Base-by-base conservation (phyloP, 2,329 filamentous ascomycete species). In the Aspergillus aculeatus region DNA sequence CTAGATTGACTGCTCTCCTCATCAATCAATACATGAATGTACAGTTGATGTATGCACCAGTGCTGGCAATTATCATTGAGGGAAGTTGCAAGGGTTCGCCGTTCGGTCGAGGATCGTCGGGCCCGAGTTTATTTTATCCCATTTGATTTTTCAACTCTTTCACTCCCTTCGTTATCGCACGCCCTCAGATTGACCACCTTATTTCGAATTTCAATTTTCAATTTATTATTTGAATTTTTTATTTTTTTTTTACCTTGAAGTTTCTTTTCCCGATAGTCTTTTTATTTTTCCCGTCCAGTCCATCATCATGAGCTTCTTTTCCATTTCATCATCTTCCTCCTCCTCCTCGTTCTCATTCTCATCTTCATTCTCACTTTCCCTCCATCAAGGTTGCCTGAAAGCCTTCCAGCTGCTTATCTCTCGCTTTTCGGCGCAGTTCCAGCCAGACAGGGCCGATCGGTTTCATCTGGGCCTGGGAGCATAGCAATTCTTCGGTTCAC, bases 51-150 rank as follows among this genome's bases (percentile, higher is more conserved):
- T 9, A 29, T 29, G 26, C 7, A 6, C 7, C 26, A 29, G 26
- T 26, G 7, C 26, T 26, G 26, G 23, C 23, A 26, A 7, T 29
- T 29, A 29, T 29, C 26, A 7, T 29, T 29, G 26, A 29, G 9
- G 26, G 9, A 26, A 26, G 9, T 35, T 16, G 47, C 32, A 31
- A 48, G 49, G 38, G 48, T 54, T 50, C 49, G 55, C 41, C 32
- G 11, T 35, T 35, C 49, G 51, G 29, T 53, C 26, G 53, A 32
- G 53, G 38, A 59, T 51, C 47, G 48, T 31, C 51, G 53, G 29
- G 19, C 21, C 38, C 47, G 55, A 61, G 54, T 64, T 64, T 58
- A 60, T 60, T 64, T 62, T 62, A 62, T 62, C 53, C 57, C 19
- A 60, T 62, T 62, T 56, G 54, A 60, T 62, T 62, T 62, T 57